Conservation (phyloP, 2,329 filamentous ascomycete genomes). For the Aspergillus glaucus region DNA sequence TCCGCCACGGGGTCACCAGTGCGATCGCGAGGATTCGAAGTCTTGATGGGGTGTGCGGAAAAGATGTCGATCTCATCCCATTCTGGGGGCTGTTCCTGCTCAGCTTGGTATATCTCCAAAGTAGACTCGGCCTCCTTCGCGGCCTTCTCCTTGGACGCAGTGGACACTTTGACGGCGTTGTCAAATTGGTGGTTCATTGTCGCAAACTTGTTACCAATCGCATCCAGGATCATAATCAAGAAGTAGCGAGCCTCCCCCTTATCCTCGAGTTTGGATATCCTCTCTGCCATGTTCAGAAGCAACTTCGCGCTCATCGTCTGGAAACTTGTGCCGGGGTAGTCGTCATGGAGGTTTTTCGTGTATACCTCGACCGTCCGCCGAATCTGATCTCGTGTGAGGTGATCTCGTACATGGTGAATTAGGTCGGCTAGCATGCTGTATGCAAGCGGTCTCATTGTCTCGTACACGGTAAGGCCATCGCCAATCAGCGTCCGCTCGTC, state of each 20-base stretch:
- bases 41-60: constrained; percentile 91
- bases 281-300: constrained; percentile 95
- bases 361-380: constrained; percentile 95
- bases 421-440: constrained; percentile 98
- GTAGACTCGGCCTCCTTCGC: constrained; percentile 62
- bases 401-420: constrained; percentile 92
- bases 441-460: constrained; percentile 88
- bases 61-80: constrained; percentile 99
- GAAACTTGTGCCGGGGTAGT: constrained; percentile 95
- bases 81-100: constrained; percentile 72
- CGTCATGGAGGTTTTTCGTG: constrained; percentile 90
- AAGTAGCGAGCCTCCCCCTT: constrained; percentile 94
- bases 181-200: constrained; percentile 95
- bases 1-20: constrained; percentile 86
- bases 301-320: constrained; percentile 99
- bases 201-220: constrained; percentile 96
- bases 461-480: constrained; percentile 91
- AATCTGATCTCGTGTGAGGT: constrained; percentile 84
- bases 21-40: constrained; percentile 80
- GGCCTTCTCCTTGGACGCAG: constrained; percentile 71
- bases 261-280: constrained; percentile 86
- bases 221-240: constrained; percentile 93
- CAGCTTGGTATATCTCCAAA: constrained; percentile 75
- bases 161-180: constrained; percentile 90
- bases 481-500: constrained; percentile 93